phyloP scores from a whole-genome alignment of 148 eudicot species.

The Chenopodium formosanum region DNA sequence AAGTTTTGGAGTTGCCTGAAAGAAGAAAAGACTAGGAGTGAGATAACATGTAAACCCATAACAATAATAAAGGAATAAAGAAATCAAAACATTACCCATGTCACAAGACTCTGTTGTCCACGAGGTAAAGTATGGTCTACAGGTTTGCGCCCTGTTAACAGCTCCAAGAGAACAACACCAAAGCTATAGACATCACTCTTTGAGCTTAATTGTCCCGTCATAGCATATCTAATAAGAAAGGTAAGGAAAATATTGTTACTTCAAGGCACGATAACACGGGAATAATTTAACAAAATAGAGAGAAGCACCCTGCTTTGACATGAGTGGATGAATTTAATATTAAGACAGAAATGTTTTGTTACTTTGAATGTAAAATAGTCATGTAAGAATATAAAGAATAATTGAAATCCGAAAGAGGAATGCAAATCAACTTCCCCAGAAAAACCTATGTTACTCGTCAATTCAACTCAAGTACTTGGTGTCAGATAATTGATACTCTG shows the following conservation, averaged over 20 bases:
- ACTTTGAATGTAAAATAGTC: neutral
- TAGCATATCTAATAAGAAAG: constrained; percentile 57
- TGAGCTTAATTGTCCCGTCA: constrained; percentile 78
- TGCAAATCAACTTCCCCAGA: neutral
- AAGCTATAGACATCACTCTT: constrained; percentile 88
- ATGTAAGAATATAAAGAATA: neutral
- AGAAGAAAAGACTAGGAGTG: neutral
- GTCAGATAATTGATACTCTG: no score
- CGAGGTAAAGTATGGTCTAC: constrained; percentile 82
- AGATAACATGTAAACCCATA: neutral
- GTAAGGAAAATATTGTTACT: neutral
- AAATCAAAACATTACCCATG: constrained; percentile 53
- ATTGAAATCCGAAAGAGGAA: neutral
- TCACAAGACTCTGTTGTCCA: constrained; percentile 82
- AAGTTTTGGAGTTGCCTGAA: constrained; percentile 77
- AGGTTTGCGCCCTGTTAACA: constrained; percentile 82
- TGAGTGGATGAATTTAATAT: neutral
- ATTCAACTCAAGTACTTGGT: neutral
- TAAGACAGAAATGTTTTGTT: neutral
- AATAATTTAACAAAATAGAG: neutral
- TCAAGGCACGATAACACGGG: neutral
- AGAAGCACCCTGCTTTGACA: neutral
- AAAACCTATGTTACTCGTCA: neutral
- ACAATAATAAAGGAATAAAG: neutral
- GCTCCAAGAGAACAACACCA: constrained; percentile 80